Evolutionary conservation across 2,329 filamentous ascomycete genomes (phyloP), one percentile per base, ranked within the genome.

Genomic region (Ceratocystis cacaofunesta): DNA sequence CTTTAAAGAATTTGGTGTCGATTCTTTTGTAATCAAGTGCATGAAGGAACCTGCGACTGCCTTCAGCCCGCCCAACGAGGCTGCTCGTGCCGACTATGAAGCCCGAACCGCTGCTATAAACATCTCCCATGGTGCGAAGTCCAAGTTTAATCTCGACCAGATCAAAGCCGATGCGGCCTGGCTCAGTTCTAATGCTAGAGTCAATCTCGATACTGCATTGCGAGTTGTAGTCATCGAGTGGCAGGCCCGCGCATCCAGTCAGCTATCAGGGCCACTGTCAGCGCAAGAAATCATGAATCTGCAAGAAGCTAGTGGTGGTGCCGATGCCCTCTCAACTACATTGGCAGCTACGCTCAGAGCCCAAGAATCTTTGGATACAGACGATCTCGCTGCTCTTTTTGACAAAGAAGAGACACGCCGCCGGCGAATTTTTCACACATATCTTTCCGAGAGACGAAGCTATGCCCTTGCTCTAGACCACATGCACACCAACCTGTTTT

Each of bases 61-160:
- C 52, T 95, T 92, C 74, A 77, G 82, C 66, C 74, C 81, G 71
- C 80, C 69, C 78, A 84, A 82, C 69, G 73, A 83, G 63, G 79
- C 84, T 70, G 82, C 87, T 36, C 89, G 86, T 74, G 80, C 82
- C 69, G 82, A 83, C 19, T 95, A 95, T 72, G 88, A 95, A 68
- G 88, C 88, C 22, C 91, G 87, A 75, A 95, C 89, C 0, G 88
- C 91, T 25, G 88, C 91, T 4, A 95, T 96, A 68, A 88, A 95
- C 73, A 84, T 91, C 61, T 84, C 89, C 1, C 85, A 88, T 19
- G 83, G 83, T 4, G 78, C 83, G 12, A 84, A 83, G 70, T 81
- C 83, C 50, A 82, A 83, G 66, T 89, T 87, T 72, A 84, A 92
- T 71, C 79, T 96, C 69, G 85, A 88, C 48, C 78, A 87, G 71